These are phyloP conservation scores for Alternaria sp. DNA, from an alignment of 2,329 filamentous ascomycete species.

Conservation along the genomic window DNA sequence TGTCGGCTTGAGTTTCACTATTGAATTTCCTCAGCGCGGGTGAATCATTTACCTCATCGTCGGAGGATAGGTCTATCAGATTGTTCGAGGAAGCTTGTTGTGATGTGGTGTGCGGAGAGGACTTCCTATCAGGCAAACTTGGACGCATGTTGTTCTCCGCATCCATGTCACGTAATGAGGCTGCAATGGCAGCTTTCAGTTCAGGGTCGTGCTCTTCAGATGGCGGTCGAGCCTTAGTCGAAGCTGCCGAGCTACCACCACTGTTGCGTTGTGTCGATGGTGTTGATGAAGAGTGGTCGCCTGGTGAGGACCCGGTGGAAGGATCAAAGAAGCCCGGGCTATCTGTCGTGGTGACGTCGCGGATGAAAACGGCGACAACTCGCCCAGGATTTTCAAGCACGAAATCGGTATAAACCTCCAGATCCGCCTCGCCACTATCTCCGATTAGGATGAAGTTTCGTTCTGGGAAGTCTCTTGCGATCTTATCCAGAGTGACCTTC, in stretches of 20 bases:
- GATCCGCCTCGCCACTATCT: constrained; percentile 93
- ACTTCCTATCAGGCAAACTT: constrained; percentile 43
- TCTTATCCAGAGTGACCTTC: constrained; percentile 82
- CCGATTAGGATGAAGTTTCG: constrained; percentile 90
- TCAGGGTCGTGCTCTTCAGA: constrained; percentile 57
- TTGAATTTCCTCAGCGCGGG: constrained; percentile 31
- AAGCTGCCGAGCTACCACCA: constrained; percentile 11
- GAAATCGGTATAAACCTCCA: constrained; percentile 97
- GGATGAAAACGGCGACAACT: constrained; percentile 87
- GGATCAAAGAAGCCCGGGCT: constrained; percentile 79
- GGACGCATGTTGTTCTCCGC: constrained; percentile 48
- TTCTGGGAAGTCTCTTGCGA: constrained; percentile 87
- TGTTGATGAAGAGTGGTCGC: constrained; percentile 36
- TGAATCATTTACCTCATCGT: constrained; percentile 40
- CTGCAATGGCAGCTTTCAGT: constrained; percentile 55
- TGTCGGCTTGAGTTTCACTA: constrained; percentile 33
- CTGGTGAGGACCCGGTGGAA: constrained; percentile 51
- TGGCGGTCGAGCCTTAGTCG: constrained; percentile 20
- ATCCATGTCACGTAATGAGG: constrained; percentile 55
- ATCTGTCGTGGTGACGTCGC: constrained; percentile 87
- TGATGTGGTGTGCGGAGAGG: constrained; percentile 21
- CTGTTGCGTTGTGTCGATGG: constrained; percentile 25
- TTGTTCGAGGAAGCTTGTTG: constrained; percentile 44
- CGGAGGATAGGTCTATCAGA: constrained; percentile 57
- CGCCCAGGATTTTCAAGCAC: constrained; percentile 81